These are phyloP conservation scores for Trametes sp. DNA, from an alignment of 1,284 basidiomycete species.

Conservation along the genomic window DNA sequence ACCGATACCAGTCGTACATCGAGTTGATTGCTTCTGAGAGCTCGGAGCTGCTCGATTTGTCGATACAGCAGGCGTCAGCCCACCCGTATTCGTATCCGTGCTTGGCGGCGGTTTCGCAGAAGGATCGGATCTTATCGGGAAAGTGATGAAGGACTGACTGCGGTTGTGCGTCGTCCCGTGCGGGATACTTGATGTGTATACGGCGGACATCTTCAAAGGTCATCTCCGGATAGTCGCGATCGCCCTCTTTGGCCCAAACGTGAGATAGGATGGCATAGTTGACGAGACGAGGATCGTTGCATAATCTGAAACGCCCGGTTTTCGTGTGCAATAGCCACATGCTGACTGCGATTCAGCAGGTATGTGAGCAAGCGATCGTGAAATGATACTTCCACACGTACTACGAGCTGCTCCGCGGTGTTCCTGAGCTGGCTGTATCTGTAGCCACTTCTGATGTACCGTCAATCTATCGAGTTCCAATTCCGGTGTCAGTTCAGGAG, in stretches of 20 bases:
- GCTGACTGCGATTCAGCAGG: not conserved
- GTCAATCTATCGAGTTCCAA: no score
- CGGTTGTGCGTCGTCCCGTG: not conserved
- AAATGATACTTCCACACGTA: no score
- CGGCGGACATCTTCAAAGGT: constrained; percentile 1
- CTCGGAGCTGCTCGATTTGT: constrained; percentile 24
- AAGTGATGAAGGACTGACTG: constrained; percentile 5
- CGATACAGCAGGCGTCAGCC: constrained; percentile 24
- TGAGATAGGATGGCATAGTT: constrained; percentile 22
- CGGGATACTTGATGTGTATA: constrained; percentile 13
- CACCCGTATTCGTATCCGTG: constrained; percentile 16
- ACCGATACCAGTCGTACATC: constrained; percentile 25
- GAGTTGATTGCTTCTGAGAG: constrained; percentile 26
- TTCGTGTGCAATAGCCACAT: constrained; percentile 19
- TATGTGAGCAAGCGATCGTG: no score
- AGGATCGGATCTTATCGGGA: constrained; percentile 14
- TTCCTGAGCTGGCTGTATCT: no score
- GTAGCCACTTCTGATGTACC: no score
- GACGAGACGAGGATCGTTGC: constrained; percentile 6
- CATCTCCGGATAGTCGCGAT: constrained; percentile 13
- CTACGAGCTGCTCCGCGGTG: no score
- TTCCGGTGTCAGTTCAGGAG: no score
- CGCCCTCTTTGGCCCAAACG: constrained; percentile 21
- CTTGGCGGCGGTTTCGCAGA: constrained; percentile 12
- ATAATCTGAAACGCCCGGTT: constrained; percentile 1